phyloP scores from a whole-genome alignment of 2,329 filamentous ascomycete species.

The Aspergillus niger region DNA sequence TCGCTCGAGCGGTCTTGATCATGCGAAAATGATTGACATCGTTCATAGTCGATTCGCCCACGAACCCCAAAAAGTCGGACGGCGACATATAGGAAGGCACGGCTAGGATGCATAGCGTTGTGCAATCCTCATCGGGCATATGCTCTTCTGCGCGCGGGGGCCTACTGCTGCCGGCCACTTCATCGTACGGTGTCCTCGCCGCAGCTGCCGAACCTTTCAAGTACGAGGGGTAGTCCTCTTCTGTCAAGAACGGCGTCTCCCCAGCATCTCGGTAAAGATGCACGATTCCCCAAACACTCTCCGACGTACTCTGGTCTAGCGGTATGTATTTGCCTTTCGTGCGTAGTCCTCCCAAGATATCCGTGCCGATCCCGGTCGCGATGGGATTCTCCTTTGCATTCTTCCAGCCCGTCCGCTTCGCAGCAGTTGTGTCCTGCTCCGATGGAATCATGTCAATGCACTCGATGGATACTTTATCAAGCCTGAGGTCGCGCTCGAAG shows the following conservation, averaged over 20 bases:
- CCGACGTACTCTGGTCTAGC: slow-evolving; percentile 69
- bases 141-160: slow-evolving; percentile 17
- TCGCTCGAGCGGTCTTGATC: slow-evolving; percentile 84
- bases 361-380: slow-evolving; percentile 52
- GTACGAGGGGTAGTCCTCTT: slow-evolving; percentile 49
- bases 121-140: slow-evolving; percentile 63
- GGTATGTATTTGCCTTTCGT: slow-evolving; percentile 81
- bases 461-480: slow-evolving; percentile 75
- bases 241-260: slow-evolving; percentile 63
- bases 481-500: slow-evolving; percentile 69
- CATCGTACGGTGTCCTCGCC: slow-evolving; percentile 30
- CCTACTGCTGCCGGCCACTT: slow-evolving; percentile 27
- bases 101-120: slow-evolving; percentile 87
- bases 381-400: slow-evolving; percentile 41
- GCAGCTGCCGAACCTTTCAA: slow-evolving; percentile 42
- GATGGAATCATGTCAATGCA: slow-evolving; percentile 70
- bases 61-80: slow-evolving; percentile 85
- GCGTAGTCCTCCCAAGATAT: slow-evolving; percentile 64
- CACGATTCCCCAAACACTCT: slow-evolving; percentile 88
- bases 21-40: slow-evolving; percentile 92
- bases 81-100: slow-evolving; percentile 93
- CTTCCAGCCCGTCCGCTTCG: slow-evolving; percentile 26
- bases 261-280: slow-evolving; percentile 88
- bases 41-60: slow-evolving; percentile 82
- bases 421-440: slow-evolving; percentile 27